Conservation (phyloP, 805 yeast genomes). For the Alloascoidea africana region DNA sequence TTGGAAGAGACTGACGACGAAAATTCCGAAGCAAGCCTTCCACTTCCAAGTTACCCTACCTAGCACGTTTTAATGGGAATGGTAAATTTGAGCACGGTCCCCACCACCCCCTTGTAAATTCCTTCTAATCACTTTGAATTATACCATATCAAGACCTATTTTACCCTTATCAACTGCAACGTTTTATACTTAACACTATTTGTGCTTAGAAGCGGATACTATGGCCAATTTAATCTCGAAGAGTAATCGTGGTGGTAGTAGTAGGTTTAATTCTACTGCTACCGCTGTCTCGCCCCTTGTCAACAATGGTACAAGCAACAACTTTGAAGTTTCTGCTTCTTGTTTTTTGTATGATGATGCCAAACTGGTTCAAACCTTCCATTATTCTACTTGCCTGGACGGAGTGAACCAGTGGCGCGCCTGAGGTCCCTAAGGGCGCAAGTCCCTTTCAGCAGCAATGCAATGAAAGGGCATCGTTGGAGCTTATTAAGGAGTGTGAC, state of each 20-base stretch:
- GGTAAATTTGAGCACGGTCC: no score
- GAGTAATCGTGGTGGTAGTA: background rate
- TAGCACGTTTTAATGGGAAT: no score
- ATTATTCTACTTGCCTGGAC: conserved; percentile 1
- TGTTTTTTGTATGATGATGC: conserved; percentile 1
- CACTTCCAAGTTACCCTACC: no score
- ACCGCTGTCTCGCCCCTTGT: background rate
- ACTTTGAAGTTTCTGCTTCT: background rate
- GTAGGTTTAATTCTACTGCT: background rate
- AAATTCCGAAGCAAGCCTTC: no score
- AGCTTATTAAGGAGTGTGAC: conserved; percentile 1
- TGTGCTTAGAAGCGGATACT: no score
- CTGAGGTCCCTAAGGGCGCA: conserved; percentile 1
- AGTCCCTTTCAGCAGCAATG: conserved; percentile 1
- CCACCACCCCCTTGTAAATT: no score
- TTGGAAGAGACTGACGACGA: no score
- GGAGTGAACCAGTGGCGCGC: conserved; percentile 1
- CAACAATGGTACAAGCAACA: no score
- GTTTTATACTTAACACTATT: no score
- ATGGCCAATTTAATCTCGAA: background rate
- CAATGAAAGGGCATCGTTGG: conserved; percentile 1
- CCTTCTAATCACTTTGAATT: no score
- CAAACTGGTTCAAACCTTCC: background rate
- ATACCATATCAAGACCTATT: no score
- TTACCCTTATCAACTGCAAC: no score